Evolutionary conservation across 2,329 filamentous ascomycete species (phyloP).

Genomic region (Talaromyces atroroseus): DNA sequence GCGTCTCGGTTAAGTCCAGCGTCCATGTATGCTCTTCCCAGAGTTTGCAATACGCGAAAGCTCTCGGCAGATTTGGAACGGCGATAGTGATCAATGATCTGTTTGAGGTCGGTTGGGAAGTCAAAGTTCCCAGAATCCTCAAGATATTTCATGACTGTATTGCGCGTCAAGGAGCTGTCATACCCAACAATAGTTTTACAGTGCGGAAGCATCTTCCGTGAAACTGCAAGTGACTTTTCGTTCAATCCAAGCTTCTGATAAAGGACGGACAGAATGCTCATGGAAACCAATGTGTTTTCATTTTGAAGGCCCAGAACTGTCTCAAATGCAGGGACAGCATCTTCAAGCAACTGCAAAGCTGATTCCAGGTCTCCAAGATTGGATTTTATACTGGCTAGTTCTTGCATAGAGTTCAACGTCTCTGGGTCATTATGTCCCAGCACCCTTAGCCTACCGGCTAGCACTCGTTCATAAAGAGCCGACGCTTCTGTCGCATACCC

Average conservation of each 20-base stretch:
- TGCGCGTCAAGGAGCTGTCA: slow-evolving; percentile 20
- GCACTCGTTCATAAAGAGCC: slow-evolving; percentile 26
- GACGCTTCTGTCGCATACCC: slow-evolving; percentile 28
- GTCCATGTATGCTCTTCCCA: slow-evolving; percentile 26
- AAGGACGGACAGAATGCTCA: slow-evolving; percentile 25
- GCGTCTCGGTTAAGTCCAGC: slow-evolving; percentile 26
- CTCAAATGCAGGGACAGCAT: slow-evolving; percentile 25
- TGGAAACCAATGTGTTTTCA: slow-evolving; percentile 24
- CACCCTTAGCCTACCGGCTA: slow-evolving; percentile 25
- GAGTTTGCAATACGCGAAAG: slow-evolving; percentile 23
- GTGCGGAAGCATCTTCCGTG: slow-evolving; percentile 21
- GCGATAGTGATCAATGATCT: slow-evolving; percentile 24
- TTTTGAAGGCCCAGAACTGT: slow-evolving; percentile 26
- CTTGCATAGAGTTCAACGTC: slow-evolving; percentile 27
- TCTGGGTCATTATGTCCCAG: slow-evolving; percentile 27
- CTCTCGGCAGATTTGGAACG: slow-evolving; percentile 20
- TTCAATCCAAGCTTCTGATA: slow-evolving; percentile 27
- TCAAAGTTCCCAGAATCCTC: slow-evolving; percentile 25
- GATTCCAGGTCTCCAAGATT: slow-evolving; percentile 24
- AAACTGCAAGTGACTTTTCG: slow-evolving; percentile 23
- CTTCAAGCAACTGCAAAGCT: slow-evolving; percentile 24
- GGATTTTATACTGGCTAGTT: slow-evolving; percentile 24
- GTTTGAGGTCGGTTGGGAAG: slow-evolving; percentile 24
- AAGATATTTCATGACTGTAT: slow-evolving; percentile 23
- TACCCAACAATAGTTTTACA: slow-evolving; percentile 24